Percentiles rank a stretch among this genome's conserved stretches.
These are phyloP conservation scores for Colletotrichum australisinense DNA, from an alignment of 2,329 filamentous ascomycete genomes.

Conservation along the genomic window DNA sequence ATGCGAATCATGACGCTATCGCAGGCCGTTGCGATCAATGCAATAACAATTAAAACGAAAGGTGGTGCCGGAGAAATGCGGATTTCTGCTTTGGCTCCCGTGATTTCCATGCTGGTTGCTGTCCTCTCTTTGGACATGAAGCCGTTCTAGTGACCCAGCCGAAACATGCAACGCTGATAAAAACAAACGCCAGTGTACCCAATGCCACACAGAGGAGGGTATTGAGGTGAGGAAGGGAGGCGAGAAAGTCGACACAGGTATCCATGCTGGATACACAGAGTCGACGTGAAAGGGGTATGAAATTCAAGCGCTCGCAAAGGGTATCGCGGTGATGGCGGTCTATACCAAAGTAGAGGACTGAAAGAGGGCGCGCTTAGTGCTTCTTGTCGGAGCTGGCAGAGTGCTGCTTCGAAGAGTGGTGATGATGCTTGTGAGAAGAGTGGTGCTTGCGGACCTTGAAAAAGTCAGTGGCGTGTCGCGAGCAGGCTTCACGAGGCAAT, in stretches of 20 bases:
- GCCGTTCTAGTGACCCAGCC: conserved; percentile 28
- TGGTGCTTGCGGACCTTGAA: conserved; percentile 35
- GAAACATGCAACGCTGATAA: conserved; percentile 33
- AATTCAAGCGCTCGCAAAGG: conserved; percentile 33
- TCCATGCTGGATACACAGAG: background rate
- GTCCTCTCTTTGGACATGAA: conserved; percentile 20
- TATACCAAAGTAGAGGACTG: conserved; percentile 19
- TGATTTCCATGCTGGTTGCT: conserved; percentile 19
- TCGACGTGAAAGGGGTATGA: conserved; percentile 33
- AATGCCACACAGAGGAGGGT: conserved; percentile 28
- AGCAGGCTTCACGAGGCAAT: background rate
- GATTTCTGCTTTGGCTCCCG: conserved; percentile 1
- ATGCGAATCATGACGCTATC: conserved; percentile 32
- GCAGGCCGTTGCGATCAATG: conserved; percentile 28
- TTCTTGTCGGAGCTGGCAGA: conserved; percentile 30
- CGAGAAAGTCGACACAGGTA: conserved; percentile 11
- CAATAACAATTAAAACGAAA: conserved; percentile 34
- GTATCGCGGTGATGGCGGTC: conserved; percentile 30
- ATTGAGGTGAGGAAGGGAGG: conserved; percentile 9
- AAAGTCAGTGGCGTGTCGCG: conserved; percentile 7
- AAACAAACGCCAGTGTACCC: conserved; percentile 32
- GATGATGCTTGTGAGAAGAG: conserved; percentile 33
- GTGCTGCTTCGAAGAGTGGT: conserved; percentile 31
- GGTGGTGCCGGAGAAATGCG: conserved; percentile 9
- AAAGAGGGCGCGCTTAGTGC: conserved; percentile 18